These are phyloP conservation scores for Gossypium gossypioides DNA, from an alignment of 441 rosid species.

Conservation along the genomic window DNA sequence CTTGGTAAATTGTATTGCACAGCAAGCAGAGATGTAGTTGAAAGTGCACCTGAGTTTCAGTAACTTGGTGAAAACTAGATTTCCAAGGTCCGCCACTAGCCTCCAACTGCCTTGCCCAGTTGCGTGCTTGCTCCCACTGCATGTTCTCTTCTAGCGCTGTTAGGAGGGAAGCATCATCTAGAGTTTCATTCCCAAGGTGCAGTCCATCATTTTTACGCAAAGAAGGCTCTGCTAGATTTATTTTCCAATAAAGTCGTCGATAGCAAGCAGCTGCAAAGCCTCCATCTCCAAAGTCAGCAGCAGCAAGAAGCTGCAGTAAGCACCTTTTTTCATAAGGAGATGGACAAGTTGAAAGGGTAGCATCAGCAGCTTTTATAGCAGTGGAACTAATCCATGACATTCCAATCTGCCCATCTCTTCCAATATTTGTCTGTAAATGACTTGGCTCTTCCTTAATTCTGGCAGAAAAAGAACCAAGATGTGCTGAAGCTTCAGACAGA, in stretches of 20 bases:
- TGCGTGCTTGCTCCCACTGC: conserved; percentile 96
- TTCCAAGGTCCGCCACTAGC: conserved; percentile 86
- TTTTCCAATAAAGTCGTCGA: conserved; percentile 83
- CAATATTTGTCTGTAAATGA: conserved; percentile 39
- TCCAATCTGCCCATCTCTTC: conserved; percentile 61
- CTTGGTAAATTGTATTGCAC: background rate
- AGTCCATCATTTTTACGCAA: conserved; percentile 58
- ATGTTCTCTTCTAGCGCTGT: conserved; percentile 71
- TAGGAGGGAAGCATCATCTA: conserved; percentile 89
- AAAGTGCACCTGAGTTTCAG: conserved; percentile 82
- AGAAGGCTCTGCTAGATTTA: conserved; percentile 87
- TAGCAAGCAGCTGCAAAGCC: conserved; percentile 70
- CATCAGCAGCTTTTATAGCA: conserved; percentile 89
- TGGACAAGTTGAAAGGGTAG: conserved; percentile 79
- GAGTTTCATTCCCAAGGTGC: conserved; percentile 73
- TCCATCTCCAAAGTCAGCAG: conserved; percentile 90
- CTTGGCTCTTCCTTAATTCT: conserved; percentile 76
- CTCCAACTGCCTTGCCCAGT: conserved; percentile 97
- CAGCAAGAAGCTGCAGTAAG: conserved; percentile 84
- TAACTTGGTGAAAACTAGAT: conserved; percentile 77
- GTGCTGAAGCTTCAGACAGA: conserved; percentile 94
- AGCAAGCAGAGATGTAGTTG: conserved; percentile 1
- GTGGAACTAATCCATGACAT: conserved; percentile 79
- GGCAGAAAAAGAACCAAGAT: conserved; percentile 84
- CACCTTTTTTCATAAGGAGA: conserved; percentile 97